Percentiles rank a stretch among this genome's conserved stretches.
Conservation (phyloP, 176 grass and related monocot genomes). For the Raddia distichophylla region DNA sequence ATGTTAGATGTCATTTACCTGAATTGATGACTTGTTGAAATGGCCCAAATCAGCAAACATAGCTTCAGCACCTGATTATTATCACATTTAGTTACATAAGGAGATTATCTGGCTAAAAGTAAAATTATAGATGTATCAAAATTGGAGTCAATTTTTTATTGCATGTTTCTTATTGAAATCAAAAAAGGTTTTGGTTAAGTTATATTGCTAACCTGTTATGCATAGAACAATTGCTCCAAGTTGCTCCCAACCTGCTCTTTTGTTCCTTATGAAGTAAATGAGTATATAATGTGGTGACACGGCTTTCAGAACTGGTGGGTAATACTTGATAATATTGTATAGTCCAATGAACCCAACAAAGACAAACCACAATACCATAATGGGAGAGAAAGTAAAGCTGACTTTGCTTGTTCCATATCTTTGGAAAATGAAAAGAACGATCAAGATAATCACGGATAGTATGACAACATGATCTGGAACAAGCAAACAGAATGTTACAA, state of each 20-base stretch:
- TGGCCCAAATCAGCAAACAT: slow-evolving; percentile 93
- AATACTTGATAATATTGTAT: slow-evolving; percentile 75
- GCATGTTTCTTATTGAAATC: slow-evolving; percentile 15
- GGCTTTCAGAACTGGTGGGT: slow-evolving; percentile 68
- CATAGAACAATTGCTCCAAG: slow-evolving; percentile 70
- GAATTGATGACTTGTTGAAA: slow-evolving; percentile 79
- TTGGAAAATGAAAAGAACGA: slow-evolving; percentile 67
- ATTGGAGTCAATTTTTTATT: background rate
- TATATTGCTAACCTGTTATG: slow-evolving; percentile 65
- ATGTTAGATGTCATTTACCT: slow-evolving; percentile 45
- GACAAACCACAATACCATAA: slow-evolving; percentile 73
- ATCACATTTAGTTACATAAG: background rate
- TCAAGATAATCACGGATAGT: slow-evolving; percentile 62
- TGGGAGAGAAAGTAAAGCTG: slow-evolving; percentile 74
- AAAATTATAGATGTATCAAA: slow-evolving; percentile 8
- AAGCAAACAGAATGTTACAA: slow-evolving; percentile 30
- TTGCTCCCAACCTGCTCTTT: slow-evolving; percentile 63
- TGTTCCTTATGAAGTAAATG: slow-evolving; percentile 60
- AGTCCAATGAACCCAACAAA: slow-evolving; percentile 54
- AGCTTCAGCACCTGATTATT: slow-evolving; percentile 75
- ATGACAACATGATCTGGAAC: slow-evolving; percentile 66
- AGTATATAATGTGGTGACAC: slow-evolving; percentile 60
- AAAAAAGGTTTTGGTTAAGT: background rate
- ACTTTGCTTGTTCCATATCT: slow-evolving; percentile 75
- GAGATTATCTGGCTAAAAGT: background rate